These are phyloP conservation scores for Sclerotinia minor DNA, from an alignment of 2,329 filamentous ascomycete species.

Conservation along the genomic window DNA sequence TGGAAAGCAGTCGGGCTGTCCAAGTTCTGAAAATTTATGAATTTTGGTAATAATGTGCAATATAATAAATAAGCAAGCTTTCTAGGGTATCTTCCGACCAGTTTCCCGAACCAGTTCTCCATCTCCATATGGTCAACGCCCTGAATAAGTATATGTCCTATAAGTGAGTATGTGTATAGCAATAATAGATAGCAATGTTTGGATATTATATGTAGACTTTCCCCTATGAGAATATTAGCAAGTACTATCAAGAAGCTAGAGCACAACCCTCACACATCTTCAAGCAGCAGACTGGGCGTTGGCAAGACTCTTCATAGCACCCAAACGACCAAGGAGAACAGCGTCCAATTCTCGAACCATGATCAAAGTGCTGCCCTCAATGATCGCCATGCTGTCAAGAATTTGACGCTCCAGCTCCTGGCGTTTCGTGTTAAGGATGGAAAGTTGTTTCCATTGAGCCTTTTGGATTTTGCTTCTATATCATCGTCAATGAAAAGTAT, in stretches of 20 bases:
- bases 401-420: slow-evolving; percentile 37
- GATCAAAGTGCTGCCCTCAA: slow-evolving; percentile 35
- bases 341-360: slow-evolving; percentile 35
- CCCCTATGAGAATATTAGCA: background rate
- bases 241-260: background rate
- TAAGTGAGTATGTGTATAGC: slow-evolving; percentile 31
- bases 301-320: slow-evolving; percentile 30
- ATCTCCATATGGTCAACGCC: slow-evolving; percentile 19
- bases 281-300: background rate
- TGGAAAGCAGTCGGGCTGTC: no score
- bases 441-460: slow-evolving; percentile 34
- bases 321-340: slow-evolving; percentile 35
- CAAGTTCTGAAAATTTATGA: background rate
- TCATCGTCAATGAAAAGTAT: background rate
- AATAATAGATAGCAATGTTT: slow-evolving; percentile 32
- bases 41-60: slow-evolving; percentile 18
- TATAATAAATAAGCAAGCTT: slow-evolving; percentile 22
- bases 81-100: slow-evolving; percentile 32
- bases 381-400: slow-evolving; percentile 34
- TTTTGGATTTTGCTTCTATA: slow-evolving; percentile 34
- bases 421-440: slow-evolving; percentile 37
- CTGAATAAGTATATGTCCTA: slow-evolving; percentile 30
- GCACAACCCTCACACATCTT: background rate
- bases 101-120: slow-evolving; percentile 1
- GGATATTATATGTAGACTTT: background rate